phyloP scores from a whole-genome alignment of 305 asterid species.

The Rubia peregrina region DNA sequence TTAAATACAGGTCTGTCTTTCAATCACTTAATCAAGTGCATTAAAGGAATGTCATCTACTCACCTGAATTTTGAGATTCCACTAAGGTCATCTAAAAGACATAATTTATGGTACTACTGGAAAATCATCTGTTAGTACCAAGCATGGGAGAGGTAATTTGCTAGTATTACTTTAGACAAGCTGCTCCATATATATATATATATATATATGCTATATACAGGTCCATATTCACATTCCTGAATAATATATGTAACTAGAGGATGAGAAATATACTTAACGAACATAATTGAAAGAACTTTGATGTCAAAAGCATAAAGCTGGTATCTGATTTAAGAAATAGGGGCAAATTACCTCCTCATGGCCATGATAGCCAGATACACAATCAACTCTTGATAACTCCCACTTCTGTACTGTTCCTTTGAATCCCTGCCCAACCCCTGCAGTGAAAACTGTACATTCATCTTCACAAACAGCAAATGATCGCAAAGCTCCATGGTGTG shows the following conservation, averaged over 20 bases:
- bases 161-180: neutral
- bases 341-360: conserved; percentile 83
- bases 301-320: neutral
- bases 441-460: conserved; percentile 82
- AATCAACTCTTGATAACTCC: conserved; percentile 72
- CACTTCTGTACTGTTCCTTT: conserved; percentile 95
- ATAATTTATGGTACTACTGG: neutral
- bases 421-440: conserved; percentile 95
- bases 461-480: conserved; percentile 86
- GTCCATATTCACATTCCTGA: neutral
- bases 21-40: neutral
- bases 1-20: neutral
- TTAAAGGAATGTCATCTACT: neutral
- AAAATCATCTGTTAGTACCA: neutral
- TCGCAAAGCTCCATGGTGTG: conserved; percentile 92
- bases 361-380: conserved; percentile 75
- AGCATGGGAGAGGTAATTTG: neutral
- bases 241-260: neutral
- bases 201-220: neutral
- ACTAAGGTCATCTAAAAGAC: neutral
- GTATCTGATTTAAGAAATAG: conserved; percentile 7
- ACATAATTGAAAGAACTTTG: neutral
- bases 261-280: neutral
- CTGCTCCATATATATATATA: neutral
- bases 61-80: neutral